phyloP scores from a whole-genome alignment of 495 filamentous ascomycete genomes.

The Amphirosellinia nigrospora region DNA sequence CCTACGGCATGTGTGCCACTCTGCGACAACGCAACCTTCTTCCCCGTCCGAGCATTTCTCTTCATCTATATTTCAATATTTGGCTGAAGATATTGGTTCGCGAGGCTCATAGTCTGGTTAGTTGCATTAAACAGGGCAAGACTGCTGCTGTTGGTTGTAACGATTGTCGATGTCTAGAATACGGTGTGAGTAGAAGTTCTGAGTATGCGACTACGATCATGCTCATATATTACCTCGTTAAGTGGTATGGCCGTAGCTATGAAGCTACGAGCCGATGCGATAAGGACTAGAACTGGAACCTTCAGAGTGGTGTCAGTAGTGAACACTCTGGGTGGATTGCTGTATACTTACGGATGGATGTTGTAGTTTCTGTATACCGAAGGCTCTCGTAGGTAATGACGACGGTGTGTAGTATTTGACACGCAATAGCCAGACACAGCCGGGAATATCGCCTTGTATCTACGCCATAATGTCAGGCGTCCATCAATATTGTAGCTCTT shows the following conservation, averaged over 20 bases:
- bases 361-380: slow-evolving; percentile 4
- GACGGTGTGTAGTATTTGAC: background rate
- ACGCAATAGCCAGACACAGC: background rate
- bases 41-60: background rate
- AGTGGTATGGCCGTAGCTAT: slow-evolving; percentile 1
- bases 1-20: background rate
- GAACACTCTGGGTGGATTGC: background rate
- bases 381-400: background rate
- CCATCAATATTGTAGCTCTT: background rate
- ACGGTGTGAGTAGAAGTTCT: slow-evolving; percentile 6
- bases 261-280: background rate
- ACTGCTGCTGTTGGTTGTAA: slow-evolving; percentile 7
- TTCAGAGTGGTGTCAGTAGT: slow-evolving; percentile 12
- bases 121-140: background rate
- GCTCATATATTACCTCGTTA: slow-evolving; percentile 5
- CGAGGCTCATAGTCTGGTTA: background rate
- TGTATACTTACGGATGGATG: background rate
- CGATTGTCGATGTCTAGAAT: slow-evolving; percentile 1
- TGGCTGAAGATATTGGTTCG: slow-evolving; percentile 7
- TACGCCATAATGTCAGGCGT: background rate
- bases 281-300: background rate
- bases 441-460: background rate
- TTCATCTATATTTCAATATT: slow-evolving; percentile 13
- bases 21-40: background rate
- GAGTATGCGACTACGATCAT: background rate